Evolutionary conservation across 345 rosid species (phyloP).

Genomic region (Gossypium herbaceum): DNA sequence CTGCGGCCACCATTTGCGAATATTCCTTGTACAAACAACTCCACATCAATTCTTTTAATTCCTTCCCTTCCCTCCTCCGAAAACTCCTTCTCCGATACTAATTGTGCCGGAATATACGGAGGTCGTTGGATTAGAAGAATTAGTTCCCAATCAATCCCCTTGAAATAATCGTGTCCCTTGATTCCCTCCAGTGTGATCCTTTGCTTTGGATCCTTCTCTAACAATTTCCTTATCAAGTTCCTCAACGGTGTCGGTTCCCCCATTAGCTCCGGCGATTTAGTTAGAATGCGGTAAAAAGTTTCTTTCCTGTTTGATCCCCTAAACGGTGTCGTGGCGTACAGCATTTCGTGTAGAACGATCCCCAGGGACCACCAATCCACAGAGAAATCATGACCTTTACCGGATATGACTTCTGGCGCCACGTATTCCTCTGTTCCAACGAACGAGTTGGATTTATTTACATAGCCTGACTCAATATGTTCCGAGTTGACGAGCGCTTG

Average conservation of each 20-base stretch:
- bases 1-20: conserved; percentile 15
- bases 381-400: conserved; percentile 73
- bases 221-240: conserved; percentile 50
- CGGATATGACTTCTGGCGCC: conserved; percentile 73
- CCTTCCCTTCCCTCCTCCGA: conserved; percentile 20
- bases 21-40: conserved; percentile 53
- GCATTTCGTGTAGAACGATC: conserved; percentile 75
- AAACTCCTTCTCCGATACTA: conserved; percentile 3
- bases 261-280: conserved; percentile 43
- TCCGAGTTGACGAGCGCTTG: conserved; percentile 3
- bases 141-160: conserved; percentile 55
- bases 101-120: conserved; percentile 52
- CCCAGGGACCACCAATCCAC: conserved; percentile 97
- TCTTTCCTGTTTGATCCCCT: conserved; percentile 63
- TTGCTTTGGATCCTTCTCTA: conserved; percentile 61
- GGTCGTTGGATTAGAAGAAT: conserved; percentile 51
- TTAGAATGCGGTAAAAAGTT: conserved; percentile 55
- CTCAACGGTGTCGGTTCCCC: conserved; percentile 74
- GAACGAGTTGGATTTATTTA: conserved; percentile 70
- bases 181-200: conserved; percentile 55
- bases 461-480: conserved; percentile 18
- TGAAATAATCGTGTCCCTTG: conserved; percentile 66
- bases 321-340: conserved; percentile 80
- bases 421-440: conserved; percentile 96
- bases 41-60: conserved; percentile 46